Conservation (phyloP, 1,284 basidiomycete genomes). For the Vanrija sp. region DNA sequence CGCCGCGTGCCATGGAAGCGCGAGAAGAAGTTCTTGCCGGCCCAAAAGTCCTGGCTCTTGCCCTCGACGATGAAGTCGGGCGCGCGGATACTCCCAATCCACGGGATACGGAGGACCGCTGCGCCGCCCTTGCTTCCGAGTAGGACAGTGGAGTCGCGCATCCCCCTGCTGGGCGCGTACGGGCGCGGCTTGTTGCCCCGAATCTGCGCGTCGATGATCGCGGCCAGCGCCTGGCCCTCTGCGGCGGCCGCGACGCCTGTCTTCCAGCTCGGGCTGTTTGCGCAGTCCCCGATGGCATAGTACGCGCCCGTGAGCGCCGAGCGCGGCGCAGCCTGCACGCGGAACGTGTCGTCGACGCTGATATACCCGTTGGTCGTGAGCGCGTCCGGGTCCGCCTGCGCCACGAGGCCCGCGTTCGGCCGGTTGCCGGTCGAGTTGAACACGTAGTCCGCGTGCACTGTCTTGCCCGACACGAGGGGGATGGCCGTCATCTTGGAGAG, state of each 20-base stretch:
- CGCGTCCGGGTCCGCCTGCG: constrained; percentile 33
- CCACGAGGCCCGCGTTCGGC: constrained; percentile 45
- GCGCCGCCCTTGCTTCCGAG: constrained; percentile 30
- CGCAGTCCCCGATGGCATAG: constrained; percentile 45
- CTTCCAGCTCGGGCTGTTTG: constrained; percentile 38
- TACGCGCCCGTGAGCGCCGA: constrained; percentile 31
- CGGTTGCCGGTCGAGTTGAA: constrained; percentile 49
- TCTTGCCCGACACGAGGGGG: constrained; percentile 33
- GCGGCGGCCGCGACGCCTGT: constrained; percentile 28
- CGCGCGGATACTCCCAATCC: constrained; percentile 23
- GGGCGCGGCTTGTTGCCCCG: constrained; percentile 28
- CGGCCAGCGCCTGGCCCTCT: constrained; percentile 20
- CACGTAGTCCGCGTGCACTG: constrained; percentile 49
- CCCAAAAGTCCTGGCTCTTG: constrained; percentile 30
- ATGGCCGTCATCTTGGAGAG: constrained; percentile 35
- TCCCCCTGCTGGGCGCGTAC: constrained; percentile 15
- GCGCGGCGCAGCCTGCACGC: constrained; percentile 8
- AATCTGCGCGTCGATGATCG: constrained; percentile 31
- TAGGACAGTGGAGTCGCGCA: constrained; percentile 26
- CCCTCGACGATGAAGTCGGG: constrained; percentile 27
- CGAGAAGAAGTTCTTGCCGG: constrained; percentile 27
- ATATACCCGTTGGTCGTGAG: constrained; percentile 35
- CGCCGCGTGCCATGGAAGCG: constrained; percentile 26
- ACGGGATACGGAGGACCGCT: constrained; percentile 29
- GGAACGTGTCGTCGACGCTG: constrained; percentile 41